Evolutionary conservation across 148 eudicot species (phyloP).

Genomic region (Vaccinium corymbosum): DNA sequence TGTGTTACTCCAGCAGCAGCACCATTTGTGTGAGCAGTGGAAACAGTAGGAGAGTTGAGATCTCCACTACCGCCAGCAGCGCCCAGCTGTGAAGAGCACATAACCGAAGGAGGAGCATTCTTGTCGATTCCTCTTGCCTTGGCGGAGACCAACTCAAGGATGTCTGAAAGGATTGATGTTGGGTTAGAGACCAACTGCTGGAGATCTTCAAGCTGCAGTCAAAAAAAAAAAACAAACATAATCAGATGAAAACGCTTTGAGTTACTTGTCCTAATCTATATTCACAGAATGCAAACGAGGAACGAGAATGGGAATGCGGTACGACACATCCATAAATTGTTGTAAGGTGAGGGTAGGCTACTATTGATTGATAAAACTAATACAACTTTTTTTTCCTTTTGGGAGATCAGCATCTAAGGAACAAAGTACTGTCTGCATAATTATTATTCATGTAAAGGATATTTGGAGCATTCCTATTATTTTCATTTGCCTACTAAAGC

Average conservation of each 20-base stretch:
- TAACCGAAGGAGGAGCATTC: constrained; percentile 26
- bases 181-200: constrained; percentile 72
- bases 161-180: constrained; percentile 62
- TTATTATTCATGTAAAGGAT: background rate
- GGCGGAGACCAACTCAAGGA: constrained; percentile 58
- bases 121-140: constrained; percentile 50
- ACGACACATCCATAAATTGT: background rate
- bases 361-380: too few relatives aligned
- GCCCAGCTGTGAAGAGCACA: constrained; percentile 56
- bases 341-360: background rate
- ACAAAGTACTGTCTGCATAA: background rate
- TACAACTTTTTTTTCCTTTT: too few relatives aligned
- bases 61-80: constrained; percentile 28
- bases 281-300: background rate
- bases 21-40: constrained; percentile 67
- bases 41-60: constrained; percentile 55
- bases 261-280: background rate
- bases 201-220: constrained; percentile 85
- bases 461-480: background rate
- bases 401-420: too few relatives aligned
- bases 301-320: background rate
- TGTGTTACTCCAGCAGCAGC: constrained; percentile 57
- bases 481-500: background rate
- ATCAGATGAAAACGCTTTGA: background rate
- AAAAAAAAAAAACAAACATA: background rate